Evolutionary conservation across 371 early-diverging fungal genomes (phyloP).

Genomic region (Mucor mucedo): DNA sequence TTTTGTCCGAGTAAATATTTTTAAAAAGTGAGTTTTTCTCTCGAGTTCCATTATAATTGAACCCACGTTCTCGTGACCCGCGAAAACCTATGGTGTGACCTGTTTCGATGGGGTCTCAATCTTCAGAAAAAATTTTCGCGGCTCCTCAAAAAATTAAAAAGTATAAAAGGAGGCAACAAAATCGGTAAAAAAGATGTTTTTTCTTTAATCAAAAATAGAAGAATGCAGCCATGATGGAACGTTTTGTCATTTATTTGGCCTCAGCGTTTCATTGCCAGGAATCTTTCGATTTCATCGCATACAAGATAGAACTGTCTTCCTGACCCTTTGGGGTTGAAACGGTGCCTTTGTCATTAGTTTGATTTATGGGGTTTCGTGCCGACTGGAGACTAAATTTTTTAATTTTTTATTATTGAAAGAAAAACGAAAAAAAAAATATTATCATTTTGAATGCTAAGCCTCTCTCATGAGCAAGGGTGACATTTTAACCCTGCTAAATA

Average conservation of each 20-base stretch:
- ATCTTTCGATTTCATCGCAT: constrained; percentile 35
- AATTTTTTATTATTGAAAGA: not conserved
- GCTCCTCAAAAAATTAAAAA: not conserved
- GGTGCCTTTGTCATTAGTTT: constrained; percentile 32
- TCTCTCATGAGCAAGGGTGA: no score
- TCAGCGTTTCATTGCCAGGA: constrained; percentile 35
- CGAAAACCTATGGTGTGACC: not conserved
- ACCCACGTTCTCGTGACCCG: not conserved
- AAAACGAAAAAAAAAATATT: constrained; percentile 14
- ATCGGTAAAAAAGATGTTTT: not conserved
- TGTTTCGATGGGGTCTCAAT: not conserved
- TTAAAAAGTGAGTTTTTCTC: not conserved
- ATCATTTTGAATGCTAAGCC: not conserved
- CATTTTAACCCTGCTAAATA: no score
- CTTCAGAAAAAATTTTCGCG: no score
- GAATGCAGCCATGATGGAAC: constrained; percentile 40
- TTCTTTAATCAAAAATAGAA: constrained; percentile 32
- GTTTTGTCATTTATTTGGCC: constrained; percentile 29
- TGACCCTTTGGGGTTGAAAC: constrained; percentile 25
- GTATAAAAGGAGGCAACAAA: constrained; percentile 16
- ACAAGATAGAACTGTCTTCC: constrained; percentile 29
- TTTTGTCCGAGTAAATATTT: not conserved
- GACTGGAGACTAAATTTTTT: constrained; percentile 27
- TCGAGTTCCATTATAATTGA: not conserved
- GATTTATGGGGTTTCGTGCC: constrained; percentile 30